Evolutionary conservation across 2,329 filamentous ascomycete genomes (phyloP), one percentile per base, ranked within the genome.

Genomic region (Mycocentrospora acerina): DNA sequence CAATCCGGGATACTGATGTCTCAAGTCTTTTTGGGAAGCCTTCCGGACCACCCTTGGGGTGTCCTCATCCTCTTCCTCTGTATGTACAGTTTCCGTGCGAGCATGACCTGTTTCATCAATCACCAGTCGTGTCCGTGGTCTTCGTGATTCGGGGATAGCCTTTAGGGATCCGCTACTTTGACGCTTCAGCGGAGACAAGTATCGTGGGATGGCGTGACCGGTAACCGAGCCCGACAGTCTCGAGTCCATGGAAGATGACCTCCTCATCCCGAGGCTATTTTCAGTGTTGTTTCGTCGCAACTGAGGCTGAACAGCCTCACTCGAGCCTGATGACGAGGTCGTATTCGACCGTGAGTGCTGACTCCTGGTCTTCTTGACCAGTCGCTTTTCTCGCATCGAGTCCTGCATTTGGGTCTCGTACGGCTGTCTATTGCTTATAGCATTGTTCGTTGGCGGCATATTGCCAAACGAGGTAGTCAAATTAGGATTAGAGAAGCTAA

Each of bases 41-140:
- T 41, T 51, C 4, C 51, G 46, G 13, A 57, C 53, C 10, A 62
- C 40, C 24, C 27, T 54, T 2, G 52, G 59, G 7, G 61, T 60
- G 13, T 61, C 59, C 3, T 62, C 64, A 22, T 5, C 5, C 2
- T 64, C 66, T 5, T 67, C 60, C 1, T 67, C 61, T 2, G 54
- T 52, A 31, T 62, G 51, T 18, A 65, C 56, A n/a, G 71, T 73
- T 48, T 74, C 70, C 5, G 73, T 73, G 9, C 73, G 62, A 27
- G 73, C 73, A 29, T 67, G 62, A 11, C 73, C 73, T 34, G 61
- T 70, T 44, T 74, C 71, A 46, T 75, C 73, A 24, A 76, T 66
- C 25, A 76, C 61, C 14, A 76, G 66, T 7, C 71, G 69, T 31
- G 69, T 70, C 33, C 67, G 63, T 8, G 67, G 63, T 36, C 67